These are phyloP conservation scores for Syzygium oleosum DNA, from an alignment of 345 rosid genomes.

Conservation along the genomic window DNA sequence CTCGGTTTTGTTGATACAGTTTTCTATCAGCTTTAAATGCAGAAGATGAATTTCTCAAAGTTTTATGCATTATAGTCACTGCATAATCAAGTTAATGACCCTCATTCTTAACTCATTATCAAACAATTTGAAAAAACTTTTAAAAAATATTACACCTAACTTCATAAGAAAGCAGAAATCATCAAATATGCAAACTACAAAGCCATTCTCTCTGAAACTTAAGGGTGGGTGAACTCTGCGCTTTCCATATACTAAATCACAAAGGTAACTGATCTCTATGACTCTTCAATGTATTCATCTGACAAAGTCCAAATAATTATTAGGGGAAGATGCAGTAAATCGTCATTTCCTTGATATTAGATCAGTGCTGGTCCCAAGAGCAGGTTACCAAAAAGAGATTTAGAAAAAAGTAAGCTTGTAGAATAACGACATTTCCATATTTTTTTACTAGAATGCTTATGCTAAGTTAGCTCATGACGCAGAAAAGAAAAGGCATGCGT, in stretches of 20 bases:
- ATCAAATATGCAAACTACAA: background rate
- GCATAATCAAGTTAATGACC: background rate
- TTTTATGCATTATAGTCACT: background rate
- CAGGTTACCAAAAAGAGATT: background rate
- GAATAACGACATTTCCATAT: background rate
- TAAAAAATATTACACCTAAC: background rate
- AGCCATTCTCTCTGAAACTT: background rate
- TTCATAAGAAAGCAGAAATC: background rate
- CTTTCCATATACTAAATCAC: background rate
- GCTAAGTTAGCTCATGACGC: background rate
- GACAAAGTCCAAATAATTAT: background rate
- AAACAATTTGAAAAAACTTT: background rate
- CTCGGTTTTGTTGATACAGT: background rate
- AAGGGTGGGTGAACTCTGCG: background rate
- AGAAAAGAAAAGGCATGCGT: background rate
- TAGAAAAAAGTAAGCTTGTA: background rate
- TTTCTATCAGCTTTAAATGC: background rate
- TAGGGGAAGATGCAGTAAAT: background rate
- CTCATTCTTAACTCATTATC: background rate
- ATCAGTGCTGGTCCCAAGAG: background rate
- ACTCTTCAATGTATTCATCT: background rate
- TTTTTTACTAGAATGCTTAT: background rate
- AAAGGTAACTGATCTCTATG: background rate
- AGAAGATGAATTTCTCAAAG: background rate
- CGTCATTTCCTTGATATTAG: background rate